Evolutionary conservation across 192 early-diverging fungal genomes (phyloP), one percentile per base, ranked within the genome.

Genomic region (Pilobolus umbonatus): DNA sequence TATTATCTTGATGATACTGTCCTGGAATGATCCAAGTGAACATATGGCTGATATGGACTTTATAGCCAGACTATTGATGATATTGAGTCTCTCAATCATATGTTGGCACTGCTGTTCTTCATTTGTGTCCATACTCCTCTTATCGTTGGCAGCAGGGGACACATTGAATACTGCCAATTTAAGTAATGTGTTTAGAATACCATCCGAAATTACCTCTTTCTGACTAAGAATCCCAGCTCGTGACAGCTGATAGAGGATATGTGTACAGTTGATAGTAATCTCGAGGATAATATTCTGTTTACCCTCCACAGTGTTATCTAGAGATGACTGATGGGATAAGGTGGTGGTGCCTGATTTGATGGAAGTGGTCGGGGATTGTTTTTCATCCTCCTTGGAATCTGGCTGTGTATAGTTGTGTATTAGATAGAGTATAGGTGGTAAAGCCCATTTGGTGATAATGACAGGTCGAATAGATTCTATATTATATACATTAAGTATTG

Each of bases 371-470:
- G 31, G 31, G 5, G 51, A 53, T 12, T 32, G 34, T 4, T 29
- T 28, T 10, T 11, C 17, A 19, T 30, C 17, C 4, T 15, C 36
- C 14, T 22, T 21, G 34, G 51, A 26, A 53, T 62, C 25, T n/a
- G n/a, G 0, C 12, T 31, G 32, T 12, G 50, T 53, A 42, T 65
- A 65, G 7, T 58, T 26, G 21, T 39, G n/a, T 5, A 74, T 67
- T 3, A 80, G 24, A n/a, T 71, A 56, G 5, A 80, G 59, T 24
- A 80, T 19, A 4, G 67, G 64, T 4, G 77, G 73, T 39, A 82
- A 62, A 14, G 75, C 73, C 14, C 77, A 55, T 57, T 82, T 82
- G 6, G 78, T 66, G 17, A 82, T 67, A 31, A 82, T 71, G 15
- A 74, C 53, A 36, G 71, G 54, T 31, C 74, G 73, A 44, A 75